Base-by-base conservation (phyloP, 2,329 filamentous ascomycete species). In the Neurospora sp. region DNA sequence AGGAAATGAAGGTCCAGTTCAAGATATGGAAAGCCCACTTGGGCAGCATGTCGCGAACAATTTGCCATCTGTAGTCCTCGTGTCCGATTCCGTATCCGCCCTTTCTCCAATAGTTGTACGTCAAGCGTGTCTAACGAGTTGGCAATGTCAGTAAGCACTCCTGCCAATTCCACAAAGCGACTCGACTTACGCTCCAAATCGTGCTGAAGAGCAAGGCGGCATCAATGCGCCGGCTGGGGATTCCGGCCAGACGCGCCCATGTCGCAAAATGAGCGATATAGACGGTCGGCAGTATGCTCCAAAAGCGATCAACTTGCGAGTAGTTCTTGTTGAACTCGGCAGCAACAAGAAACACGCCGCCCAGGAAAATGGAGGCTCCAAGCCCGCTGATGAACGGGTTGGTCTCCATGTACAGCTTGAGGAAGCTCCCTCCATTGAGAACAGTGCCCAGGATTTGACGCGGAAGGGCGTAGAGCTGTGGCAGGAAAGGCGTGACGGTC, bases 41-140 rank as follows among this genome's bases (percentile, higher is more conserved):
- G 7, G 87, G 88, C 28, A 94, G 84, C 43, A 88, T 83, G 38
- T 85, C 83, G 77, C 90, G 90, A 68, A 98, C 83, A 69, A 94
- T 89, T 68, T 75, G 85, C 89, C 96, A 99, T 81, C 96, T 88
- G 80, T 99, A 99, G 80, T 99, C 96, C 80, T 99, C 95, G 17
- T 91, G 94, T 43, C 96, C 95, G 73, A 94, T 84, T 17, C 85
- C 83, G 79, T 99, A 99, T 33, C 96, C 96, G 46, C 96, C 96
- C 79, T 93, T 97, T 71, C 96, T 91, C 90, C 92, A 97, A 82
- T 97, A 99, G 81, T 99, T 99, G 84, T 88, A 98, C 2, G 95
- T 98, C 80, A 99, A 83, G 11, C 96, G 91, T 70, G 82, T 78
- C 92, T 93, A 71, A 17, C 62, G 10, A 28, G 46, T 62, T 17